Evolutionary conservation across 345 rosid species (phyloP), one percentile per base, ranked within the genome.

Genomic region (Raphanus sativus): DNA sequence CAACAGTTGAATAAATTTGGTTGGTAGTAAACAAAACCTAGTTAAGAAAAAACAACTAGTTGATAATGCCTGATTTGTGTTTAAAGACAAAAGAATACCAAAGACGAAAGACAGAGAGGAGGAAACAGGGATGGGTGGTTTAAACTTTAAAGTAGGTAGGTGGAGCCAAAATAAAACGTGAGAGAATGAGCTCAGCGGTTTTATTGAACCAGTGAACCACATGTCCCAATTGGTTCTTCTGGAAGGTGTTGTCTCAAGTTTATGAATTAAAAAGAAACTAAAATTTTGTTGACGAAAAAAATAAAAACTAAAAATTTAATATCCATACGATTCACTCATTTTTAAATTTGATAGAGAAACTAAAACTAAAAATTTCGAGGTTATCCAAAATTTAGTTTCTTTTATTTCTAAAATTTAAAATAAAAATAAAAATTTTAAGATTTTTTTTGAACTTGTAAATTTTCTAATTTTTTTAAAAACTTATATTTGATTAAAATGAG

Each of bases 151-250:
- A 13, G 54, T 11, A 17, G 45, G 81, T 73, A 73, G 77, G 77
- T 72, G 69, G 74, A 73, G 16, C 70, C 74, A 79, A 68, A 52
- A 12, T 52, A 79, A 78, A 79, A 79, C 82, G 82, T 79, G 82
- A 79, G 68, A 59, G 25, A 73, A 73, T 73, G 70, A 79, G 29
- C 65, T 50, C 70, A 73, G 21, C 82, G 7, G 78, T 16, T 62
- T 79, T 67, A 65, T 58, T 30, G 45, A 58, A 67, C 74, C 77
- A 67, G 70, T 24, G 48, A 58, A 68, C 78, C 82, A 68, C 78
- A 68, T 79, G 78, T n/a, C 48, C 61, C 68, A 63, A 54, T 77
- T 77, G 3, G 8, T 45, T 32, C 11, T 30, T 65, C 2, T 73
- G 78, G 82, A 73, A 67, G 78, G 82, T 79, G 69, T 60, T 11